These are phyloP conservation scores for Dorcoceras hygrometricum DNA, from an alignment of 257 asterid genomes.

Conservation along the genomic window DNA sequence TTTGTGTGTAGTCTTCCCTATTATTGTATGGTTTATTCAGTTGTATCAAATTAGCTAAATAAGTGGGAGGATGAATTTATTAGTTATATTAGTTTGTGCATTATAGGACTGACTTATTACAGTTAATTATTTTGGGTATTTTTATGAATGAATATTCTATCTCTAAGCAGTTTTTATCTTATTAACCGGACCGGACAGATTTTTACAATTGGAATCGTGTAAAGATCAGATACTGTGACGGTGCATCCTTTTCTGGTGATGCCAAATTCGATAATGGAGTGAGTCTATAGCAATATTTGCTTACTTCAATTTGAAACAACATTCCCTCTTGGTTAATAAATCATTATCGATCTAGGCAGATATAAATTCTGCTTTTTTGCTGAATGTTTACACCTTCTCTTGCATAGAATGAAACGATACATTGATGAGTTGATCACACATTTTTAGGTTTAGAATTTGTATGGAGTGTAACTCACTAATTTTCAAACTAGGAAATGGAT, in stretches of 20 bases:
- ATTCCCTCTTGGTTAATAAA: not conserved
- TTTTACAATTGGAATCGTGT: constrained; percentile 97
- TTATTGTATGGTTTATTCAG: too few species aligned
- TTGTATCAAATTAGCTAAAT: too few species aligned
- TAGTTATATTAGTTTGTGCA: too few species aligned
- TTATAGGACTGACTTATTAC: too few species aligned
- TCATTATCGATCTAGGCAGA: too few species aligned
- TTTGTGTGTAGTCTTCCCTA: too few species aligned
- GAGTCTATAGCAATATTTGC: constrained; percentile 25
- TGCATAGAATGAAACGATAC: too few species aligned
- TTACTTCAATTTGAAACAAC: not conserved
- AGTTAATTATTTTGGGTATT: not conserved
- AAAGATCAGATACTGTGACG: constrained; percentile 91
- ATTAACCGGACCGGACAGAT: constrained; percentile 45
- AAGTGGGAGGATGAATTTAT: too few species aligned
- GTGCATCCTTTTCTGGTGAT: constrained; percentile 95
- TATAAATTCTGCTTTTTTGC: not conserved
- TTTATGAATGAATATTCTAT: constrained; percentile 10
- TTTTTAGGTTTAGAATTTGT: too few species aligned
- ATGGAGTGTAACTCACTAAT: not conserved
- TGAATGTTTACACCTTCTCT: not conserved
- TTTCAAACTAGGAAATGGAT: not conserved
- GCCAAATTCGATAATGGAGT: constrained; percentile 62
- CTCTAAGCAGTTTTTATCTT: constrained; percentile 9
- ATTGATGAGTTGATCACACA: too few species aligned